These are phyloP conservation scores for Acacia crassicarpa DNA, from an alignment of 306 rosid genomes.

Conservation along the genomic window DNA sequence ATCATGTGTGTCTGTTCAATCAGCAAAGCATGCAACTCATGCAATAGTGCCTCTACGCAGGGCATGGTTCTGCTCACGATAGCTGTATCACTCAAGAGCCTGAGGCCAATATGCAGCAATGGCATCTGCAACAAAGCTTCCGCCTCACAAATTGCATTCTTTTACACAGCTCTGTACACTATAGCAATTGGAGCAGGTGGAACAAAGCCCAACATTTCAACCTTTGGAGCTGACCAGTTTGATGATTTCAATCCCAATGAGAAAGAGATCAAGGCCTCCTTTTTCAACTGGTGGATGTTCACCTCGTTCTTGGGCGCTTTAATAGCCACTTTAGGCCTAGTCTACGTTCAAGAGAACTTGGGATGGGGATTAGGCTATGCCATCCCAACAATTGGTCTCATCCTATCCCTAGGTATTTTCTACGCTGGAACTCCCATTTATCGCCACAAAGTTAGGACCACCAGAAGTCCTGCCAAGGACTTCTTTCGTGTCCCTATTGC, in stretches of 20 bases:
- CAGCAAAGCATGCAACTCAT: slow-evolving; percentile 1
- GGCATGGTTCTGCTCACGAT: slow-evolving; percentile 74
- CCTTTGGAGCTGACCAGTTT: slow-evolving; percentile 94
- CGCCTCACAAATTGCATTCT: slow-evolving; percentile 63
- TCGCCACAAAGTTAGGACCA: slow-evolving; percentile 62
- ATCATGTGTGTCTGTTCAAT: background rate
- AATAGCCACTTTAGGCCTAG: slow-evolving; percentile 78
- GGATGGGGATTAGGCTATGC: slow-evolving; percentile 95
- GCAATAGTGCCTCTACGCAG: slow-evolving; percentile 38
- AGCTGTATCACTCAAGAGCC: slow-evolving; percentile 61
- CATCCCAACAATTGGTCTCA: slow-evolving; percentile 79
- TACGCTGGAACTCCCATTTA: slow-evolving; percentile 71
- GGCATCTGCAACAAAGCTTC: slow-evolving; percentile 79
- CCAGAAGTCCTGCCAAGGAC: slow-evolving; percentile 65
- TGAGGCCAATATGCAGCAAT: slow-evolving; percentile 61
- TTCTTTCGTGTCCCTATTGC: slow-evolving; percentile 52
- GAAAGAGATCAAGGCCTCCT: slow-evolving; percentile 72
- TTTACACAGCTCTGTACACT: slow-evolving; percentile 77
- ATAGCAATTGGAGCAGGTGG: slow-evolving; percentile 93
- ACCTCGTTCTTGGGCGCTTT: slow-evolving; percentile 84
- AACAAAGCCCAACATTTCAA: slow-evolving; percentile 91
- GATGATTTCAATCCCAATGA: slow-evolving; percentile 80
- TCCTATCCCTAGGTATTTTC: slow-evolving; percentile 61
- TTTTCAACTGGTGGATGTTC: slow-evolving; percentile 99
- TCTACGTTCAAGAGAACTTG: slow-evolving; percentile 81